A percentile compares a stretch with the other conserved stretches of the same genome.
These are phyloP conservation scores for Bipolaris gigantea DNA, from an alignment of 2,329 filamentous ascomycete genomes.

Conservation along the genomic window DNA sequence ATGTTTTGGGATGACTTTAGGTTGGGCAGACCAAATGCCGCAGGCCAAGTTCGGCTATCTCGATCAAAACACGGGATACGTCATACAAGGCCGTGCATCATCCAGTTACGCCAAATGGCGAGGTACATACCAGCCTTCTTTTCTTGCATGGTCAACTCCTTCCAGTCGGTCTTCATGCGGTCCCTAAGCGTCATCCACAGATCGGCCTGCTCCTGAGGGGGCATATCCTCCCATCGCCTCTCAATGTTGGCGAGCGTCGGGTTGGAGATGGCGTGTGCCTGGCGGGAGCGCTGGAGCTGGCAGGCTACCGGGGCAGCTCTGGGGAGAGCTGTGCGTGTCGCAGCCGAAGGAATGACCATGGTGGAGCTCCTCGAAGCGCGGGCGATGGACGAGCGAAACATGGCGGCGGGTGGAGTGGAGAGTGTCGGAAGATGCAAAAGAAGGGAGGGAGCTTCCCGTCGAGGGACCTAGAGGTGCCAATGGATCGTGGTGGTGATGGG, in stretches of 20 bases:
- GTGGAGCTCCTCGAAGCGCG: conserved; percentile 44
- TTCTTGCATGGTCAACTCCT: conserved; percentile 91
- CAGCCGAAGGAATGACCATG: conserved; percentile 39
- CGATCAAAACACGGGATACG: conserved; percentile 32
- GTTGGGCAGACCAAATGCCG: conserved; percentile 15
- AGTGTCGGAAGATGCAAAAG: conserved; percentile 39
- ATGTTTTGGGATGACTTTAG: conserved; percentile 16
- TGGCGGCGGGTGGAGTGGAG: conserved; percentile 45
- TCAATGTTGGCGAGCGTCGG: conserved; percentile 97
- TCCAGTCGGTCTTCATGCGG: conserved; percentile 98
- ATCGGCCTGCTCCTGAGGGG: conserved; percentile 97
- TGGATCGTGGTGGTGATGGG: conserved; percentile 42
- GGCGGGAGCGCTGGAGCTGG: conserved; percentile 57
- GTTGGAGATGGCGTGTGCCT: conserved; percentile 94
- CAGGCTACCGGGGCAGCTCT: conserved; percentile 43
- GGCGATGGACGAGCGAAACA: conserved; percentile 47
- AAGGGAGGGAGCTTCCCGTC: conserved; percentile 39
- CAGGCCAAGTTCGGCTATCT: conserved; percentile 25
- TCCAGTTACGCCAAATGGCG: conserved; percentile 15
- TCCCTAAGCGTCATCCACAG: conserved; percentile 98
- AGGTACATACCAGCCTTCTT: conserved; percentile 93
- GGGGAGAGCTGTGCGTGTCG: conserved; percentile 40
- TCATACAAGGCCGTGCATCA: conserved; percentile 28
- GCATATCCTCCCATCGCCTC: conserved; percentile 98
- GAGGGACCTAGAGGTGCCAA: conserved; percentile 43